Conservation (phyloP, 2,329 filamentous ascomycete genomes). For the Aspergillus brasiliensis region DNA sequence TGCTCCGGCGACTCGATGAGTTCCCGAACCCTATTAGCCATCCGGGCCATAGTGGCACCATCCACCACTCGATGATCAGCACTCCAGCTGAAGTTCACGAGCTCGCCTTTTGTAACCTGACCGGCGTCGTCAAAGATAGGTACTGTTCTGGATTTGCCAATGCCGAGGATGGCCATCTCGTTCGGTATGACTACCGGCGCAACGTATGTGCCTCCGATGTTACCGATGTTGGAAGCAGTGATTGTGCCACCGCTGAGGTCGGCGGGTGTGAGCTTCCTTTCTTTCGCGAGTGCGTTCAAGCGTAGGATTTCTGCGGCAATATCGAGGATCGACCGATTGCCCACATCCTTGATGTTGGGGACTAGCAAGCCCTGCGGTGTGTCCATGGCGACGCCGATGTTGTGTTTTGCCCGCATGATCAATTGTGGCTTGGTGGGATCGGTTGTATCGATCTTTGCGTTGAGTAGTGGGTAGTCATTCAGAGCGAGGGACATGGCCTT, state of each 20-base stretch:
- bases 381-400: constrained; percentile 95
- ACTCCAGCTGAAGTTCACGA: constrained; percentile 93
- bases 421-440: constrained; percentile 70
- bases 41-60: constrained; percentile 89
- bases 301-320: constrained; percentile 76
- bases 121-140: constrained; percentile 69
- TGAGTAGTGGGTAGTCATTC: constrained; percentile 79
- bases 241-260: constrained; percentile 89
- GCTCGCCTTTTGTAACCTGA: constrained; percentile 72
- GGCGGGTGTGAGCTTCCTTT: constrained; percentile 71
- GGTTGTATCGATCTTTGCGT: constrained; percentile 73
- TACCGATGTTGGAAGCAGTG: constrained; percentile 95
- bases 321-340: constrained; percentile 71
- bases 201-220: constrained; percentile 88
- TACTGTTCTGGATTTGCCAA: constrained; percentile 77
- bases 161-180: constrained; percentile 88
- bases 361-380: constrained; percentile 86
- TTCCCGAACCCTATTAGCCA: constrained; percentile 75
- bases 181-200: constrained; percentile 86
- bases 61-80: constrained; percentile 94
- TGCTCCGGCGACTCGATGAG: constrained; percentile 82
- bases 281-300: constrained; percentile 70
- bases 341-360: constrained; percentile 86
- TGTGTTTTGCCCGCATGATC: constrained; percentile 79
- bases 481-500: constrained; percentile 90